Conservation (phyloP, 2,329 filamentous ascomycete species). For the Fusarium verticillioides region DNA sequence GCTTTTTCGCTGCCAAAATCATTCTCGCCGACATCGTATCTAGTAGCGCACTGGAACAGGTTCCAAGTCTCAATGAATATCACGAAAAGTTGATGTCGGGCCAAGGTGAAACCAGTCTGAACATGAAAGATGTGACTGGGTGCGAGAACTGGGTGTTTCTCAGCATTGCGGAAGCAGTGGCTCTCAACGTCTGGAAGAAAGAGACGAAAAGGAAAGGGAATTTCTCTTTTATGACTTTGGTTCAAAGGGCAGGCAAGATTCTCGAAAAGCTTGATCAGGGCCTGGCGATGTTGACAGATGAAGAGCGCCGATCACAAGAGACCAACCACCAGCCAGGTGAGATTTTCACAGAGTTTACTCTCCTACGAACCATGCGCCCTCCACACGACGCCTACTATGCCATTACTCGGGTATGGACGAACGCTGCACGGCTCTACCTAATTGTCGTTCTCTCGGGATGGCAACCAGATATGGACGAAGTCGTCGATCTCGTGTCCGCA, state of each 20-base stretch:
- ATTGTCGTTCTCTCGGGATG: constrained; percentile 7
- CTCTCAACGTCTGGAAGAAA: constrained; percentile 9
- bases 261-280: not conserved
- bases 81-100: not conserved
- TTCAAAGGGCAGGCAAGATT: not conserved
- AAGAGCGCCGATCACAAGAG: not conserved
- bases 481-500: not conserved
- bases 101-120: not conserved
- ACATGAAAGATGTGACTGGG: not conserved
- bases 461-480: not conserved
- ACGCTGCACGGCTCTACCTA: not conserved
- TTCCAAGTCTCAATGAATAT: not conserved
- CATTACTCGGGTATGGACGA: constrained; percentile 7
- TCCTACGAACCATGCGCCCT: not conserved
- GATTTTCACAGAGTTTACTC: not conserved
- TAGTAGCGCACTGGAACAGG: not conserved
- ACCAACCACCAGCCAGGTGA: not conserved
- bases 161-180: not conserved
- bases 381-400: not conserved
- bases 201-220: not conserved
- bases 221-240: not conserved
- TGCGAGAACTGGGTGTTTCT: constrained; percentile 18
- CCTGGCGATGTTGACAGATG: not conserved
- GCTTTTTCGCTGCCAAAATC: constrained; percentile 50
- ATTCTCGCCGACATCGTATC: constrained; percentile 41